Conservation (phyloP, 2,329 filamentous ascomycete species). For the Thielaviopsis populi region DNA sequence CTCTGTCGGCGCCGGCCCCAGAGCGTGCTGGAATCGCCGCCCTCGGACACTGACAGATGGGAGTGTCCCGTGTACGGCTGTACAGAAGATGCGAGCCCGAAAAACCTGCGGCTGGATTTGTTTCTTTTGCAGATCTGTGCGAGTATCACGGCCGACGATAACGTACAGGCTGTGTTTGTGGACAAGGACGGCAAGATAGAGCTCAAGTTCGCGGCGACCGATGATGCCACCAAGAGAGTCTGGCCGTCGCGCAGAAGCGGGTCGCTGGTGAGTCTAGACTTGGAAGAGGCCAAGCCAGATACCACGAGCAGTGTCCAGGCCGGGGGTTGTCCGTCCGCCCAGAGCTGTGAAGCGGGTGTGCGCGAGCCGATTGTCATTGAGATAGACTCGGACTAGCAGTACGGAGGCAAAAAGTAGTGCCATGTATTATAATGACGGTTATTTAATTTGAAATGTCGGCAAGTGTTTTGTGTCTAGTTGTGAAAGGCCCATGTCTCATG, state of each 20-base stretch:
- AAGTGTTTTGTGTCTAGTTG: background rate
- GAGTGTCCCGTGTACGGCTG: constrained; percentile 12
- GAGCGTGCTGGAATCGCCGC: background rate
- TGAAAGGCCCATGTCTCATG: background rate
- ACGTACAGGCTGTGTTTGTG: constrained; percentile 1
- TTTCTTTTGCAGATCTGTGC: background rate
- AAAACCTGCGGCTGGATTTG: background rate
- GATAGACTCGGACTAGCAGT: background rate
- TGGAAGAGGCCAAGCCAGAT: background rate
- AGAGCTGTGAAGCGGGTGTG: background rate
- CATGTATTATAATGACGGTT: background rate
- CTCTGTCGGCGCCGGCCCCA: background rate
- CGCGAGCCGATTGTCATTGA: background rate
- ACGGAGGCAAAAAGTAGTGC: background rate
- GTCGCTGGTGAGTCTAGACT: background rate
- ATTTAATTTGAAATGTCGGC: background rate
- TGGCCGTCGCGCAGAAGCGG: background rate
- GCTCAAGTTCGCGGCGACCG: background rate
- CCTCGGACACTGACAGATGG: background rate
- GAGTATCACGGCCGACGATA: background rate
- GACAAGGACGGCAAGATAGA: background rate
- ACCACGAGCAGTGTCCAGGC: background rate
- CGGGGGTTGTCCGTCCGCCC: too few species aligned
- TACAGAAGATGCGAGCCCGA: constrained; percentile 7
- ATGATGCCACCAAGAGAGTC: background rate